These are phyloP conservation scores for Sarocladium strictum DNA, from an alignment of 2,329 filamentous ascomycete genomes.

Conservation along the genomic window DNA sequence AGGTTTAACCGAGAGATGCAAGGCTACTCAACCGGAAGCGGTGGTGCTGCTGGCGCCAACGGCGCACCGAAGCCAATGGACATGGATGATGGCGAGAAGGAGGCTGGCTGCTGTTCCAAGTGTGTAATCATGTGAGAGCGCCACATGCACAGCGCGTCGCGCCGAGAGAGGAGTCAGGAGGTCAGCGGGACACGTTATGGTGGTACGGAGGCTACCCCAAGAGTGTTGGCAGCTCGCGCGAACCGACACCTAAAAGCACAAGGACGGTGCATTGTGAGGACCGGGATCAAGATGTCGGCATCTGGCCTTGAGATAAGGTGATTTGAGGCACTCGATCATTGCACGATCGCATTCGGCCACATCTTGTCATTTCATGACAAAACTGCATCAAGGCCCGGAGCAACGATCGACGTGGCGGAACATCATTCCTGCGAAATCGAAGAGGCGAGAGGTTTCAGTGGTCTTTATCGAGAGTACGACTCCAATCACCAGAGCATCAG, in stretches of 20 bases:
- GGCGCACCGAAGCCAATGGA: conserved; percentile 70
- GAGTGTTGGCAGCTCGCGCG: conserved; percentile 6
- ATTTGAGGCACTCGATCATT: background rate
- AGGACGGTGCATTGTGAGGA: background rate
- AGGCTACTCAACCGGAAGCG: conserved; percentile 69
- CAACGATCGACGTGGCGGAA: background rate
- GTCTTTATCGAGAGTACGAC: background rate
- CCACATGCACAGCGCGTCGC: background rate
- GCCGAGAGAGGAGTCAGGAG: conserved; percentile 2
- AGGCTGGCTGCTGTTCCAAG: conserved; percentile 75
- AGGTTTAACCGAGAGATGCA: conserved; percentile 99
- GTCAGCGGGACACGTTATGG: background rate
- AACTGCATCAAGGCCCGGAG: background rate
- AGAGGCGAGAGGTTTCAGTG: background rate
- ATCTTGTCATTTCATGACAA: background rate
- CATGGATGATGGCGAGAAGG: conserved; percentile 61
- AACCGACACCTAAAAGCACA: background rate
- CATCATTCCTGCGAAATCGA: background rate
- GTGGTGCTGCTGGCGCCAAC: conserved; percentile 54
- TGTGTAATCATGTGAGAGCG: conserved; percentile 76
- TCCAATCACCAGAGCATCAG: background rate
- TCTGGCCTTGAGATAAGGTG: background rate
- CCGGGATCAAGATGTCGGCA: background rate
- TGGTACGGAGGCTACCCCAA: background rate
- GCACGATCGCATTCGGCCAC: background rate